Conservation (phyloP, 371 early-diverging fungal species). For the Phascolomyces articulosus region DNA sequence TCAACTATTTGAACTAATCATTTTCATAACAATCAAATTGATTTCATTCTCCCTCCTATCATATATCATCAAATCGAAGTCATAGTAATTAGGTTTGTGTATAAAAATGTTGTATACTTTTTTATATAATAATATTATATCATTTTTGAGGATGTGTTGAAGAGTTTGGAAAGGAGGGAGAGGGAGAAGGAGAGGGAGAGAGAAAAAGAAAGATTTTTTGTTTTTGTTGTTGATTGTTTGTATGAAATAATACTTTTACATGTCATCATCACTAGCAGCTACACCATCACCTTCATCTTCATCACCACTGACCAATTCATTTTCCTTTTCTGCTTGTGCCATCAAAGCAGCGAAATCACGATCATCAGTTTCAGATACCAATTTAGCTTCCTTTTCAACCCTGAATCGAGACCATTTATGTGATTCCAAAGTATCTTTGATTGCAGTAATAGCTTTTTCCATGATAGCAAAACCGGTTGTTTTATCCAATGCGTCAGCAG, state of each 20-base stretch:
- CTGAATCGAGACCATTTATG: conserved; percentile 62
- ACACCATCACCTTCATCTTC: conserved; percentile 81
- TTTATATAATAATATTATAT: too few species aligned
- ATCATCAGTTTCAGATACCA: conserved; percentile 96
- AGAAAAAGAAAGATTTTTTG: neutral
- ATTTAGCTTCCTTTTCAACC: conserved; percentile 85
- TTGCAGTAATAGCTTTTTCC: conserved; percentile 85
- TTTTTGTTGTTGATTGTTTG: too few species aligned
- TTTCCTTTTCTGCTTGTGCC: conserved; percentile 93
- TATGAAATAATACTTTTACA: conserved; percentile 31
- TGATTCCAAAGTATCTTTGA: conserved; percentile 79
- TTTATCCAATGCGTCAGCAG: conserved; percentile 90
- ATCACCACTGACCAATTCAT: conserved; percentile 94
- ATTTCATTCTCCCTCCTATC: too few species aligned
- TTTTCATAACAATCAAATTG: too few species aligned
- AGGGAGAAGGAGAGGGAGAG: neutral
- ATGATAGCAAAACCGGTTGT: conserved; percentile 82
- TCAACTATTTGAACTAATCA: too few species aligned
- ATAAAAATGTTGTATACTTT: too few species aligned
- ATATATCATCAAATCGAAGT: too few species aligned
- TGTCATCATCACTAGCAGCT: conserved; percentile 61
- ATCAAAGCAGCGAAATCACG: conserved; percentile 92
- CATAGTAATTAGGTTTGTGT: too few species aligned
- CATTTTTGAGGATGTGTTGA: too few species aligned
- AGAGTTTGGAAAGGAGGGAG: too few species aligned